These are phyloP conservation scores for Lachnum nothofagi DNA, from an alignment of 2,329 filamentous ascomycete genomes.

Conservation along the genomic window DNA sequence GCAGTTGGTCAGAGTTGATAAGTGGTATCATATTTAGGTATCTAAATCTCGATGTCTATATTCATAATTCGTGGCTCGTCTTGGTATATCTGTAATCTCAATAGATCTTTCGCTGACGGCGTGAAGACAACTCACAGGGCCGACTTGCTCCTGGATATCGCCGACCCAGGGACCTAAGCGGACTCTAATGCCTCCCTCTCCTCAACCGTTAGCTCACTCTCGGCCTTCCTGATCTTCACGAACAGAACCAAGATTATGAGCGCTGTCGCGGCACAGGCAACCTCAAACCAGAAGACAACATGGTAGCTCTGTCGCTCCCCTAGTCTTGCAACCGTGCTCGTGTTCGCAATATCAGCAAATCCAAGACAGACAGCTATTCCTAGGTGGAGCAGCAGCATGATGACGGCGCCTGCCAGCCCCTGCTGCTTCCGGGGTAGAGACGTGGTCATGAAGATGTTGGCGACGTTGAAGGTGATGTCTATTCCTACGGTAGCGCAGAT, in stretches of 20 bases:
- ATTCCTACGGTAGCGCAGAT: constrained; percentile 65
- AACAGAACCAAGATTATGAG: constrained; percentile 48
- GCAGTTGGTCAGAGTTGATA: too few relatives aligned
- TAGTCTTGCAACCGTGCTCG: constrained; percentile 33
- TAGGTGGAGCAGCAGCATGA: constrained; percentile 66
- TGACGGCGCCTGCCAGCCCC: constrained; percentile 65
- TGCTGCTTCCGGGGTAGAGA: constrained; percentile 61
- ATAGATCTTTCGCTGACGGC: too few relatives aligned
- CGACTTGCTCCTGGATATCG: too few relatives aligned
- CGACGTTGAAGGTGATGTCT: constrained; percentile 70
- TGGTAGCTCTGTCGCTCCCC: constrained; percentile 52
- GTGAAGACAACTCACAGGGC: too few relatives aligned
- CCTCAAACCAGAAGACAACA: constrained; percentile 62
- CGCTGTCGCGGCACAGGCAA: constrained; percentile 49
- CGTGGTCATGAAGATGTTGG: constrained; percentile 74
- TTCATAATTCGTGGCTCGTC: too few relatives aligned
- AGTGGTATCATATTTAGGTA: too few relatives aligned
- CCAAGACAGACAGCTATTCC: constrained; percentile 68
- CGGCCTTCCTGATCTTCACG: constrained; percentile 48
- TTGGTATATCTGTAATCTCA: too few relatives aligned
- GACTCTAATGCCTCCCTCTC: constrained; percentile 41
- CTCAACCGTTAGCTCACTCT: constrained; percentile 53
- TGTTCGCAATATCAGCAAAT: constrained; percentile 60
- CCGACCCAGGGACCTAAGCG: too few relatives aligned
- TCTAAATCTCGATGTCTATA: too few relatives aligned